A percentile compares a stretch with the other conserved stretches of the same genome.
phyloP scores from a whole-genome alignment of 2,329 filamentous ascomycete species.

The Hymenoscyphus occultus region DNA sequence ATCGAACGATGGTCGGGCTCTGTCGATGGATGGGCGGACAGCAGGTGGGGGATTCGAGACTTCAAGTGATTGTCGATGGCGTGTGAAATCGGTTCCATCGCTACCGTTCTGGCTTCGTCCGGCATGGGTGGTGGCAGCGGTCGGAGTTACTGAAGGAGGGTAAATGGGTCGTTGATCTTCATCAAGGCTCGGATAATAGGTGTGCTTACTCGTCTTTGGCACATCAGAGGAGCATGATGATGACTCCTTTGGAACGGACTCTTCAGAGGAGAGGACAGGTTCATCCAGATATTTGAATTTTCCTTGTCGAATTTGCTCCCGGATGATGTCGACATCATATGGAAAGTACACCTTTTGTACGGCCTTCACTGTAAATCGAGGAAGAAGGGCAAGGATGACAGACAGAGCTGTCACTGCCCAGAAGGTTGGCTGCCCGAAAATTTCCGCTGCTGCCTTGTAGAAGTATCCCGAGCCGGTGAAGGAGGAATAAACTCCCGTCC shows the following conservation, averaged over 20 bases:
- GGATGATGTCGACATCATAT: conserved; percentile 90
- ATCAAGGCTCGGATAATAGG: conserved; percentile 63
- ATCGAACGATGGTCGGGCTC: conserved; percentile 80
- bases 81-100: conserved; percentile 88
- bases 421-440: conserved; percentile 79
- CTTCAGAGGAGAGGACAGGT: conserved; percentile 22
- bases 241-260: conserved; percentile 42
- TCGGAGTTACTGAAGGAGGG: conserved; percentile 79
- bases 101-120: conserved; percentile 84
- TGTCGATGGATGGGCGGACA: conserved; percentile 49
- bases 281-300: conserved; percentile 70
- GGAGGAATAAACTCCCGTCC: conserved; percentile 79
- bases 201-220: conserved; percentile 47
- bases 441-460: conserved; percentile 73
- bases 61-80: conserved; percentile 60
- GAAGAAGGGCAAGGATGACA: conserved; percentile 77
- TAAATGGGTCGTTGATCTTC: conserved; percentile 93
- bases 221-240: conserved; percentile 61
- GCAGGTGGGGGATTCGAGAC: not conserved
- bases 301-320: conserved; percentile 83
- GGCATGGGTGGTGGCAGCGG: conserved; percentile 68
- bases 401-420: conserved; percentile 83
- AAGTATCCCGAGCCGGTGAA: conserved; percentile 59
- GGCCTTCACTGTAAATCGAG: conserved; percentile 81
- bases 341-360: conserved; percentile 94